Percentiles rank a stretch among this genome's conserved stretches.
These are phyloP conservation scores for Vaccinium macrocarpon DNA, from an alignment of 148 eudicot genomes.

Conservation along the genomic window DNA sequence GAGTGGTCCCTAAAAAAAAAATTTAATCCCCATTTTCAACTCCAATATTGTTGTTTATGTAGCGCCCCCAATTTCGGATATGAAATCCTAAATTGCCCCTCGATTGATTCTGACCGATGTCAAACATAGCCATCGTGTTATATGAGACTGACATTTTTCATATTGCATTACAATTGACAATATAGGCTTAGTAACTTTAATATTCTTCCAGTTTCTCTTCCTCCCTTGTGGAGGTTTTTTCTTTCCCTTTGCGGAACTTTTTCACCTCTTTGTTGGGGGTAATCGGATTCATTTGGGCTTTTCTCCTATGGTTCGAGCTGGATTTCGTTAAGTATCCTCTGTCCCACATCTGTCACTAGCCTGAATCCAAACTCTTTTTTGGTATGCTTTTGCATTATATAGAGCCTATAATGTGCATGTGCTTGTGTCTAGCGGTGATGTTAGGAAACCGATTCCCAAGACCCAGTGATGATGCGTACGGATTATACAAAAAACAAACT, in stretches of 20 bases:
- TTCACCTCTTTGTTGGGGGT: not conserved
- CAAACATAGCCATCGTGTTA: too few relatives aligned
- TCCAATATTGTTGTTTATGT: too few relatives aligned
- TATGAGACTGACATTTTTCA: not conserved
- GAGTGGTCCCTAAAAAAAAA: too few relatives aligned
- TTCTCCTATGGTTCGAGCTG: not conserved
- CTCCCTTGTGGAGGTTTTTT: not conserved
- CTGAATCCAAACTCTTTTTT: not conserved
- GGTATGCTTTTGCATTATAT: not conserved
- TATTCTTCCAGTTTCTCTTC: not conserved
- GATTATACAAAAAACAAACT: too few relatives aligned
- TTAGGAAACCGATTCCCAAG: too few relatives aligned
- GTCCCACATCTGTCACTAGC: not conserved
- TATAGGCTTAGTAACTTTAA: not conserved
- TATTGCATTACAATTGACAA: not conserved
- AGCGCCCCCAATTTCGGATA: too few relatives aligned
- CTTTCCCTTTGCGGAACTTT: not conserved
- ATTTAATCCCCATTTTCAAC: too few relatives aligned
- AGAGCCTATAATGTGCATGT: not conserved
- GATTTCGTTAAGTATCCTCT: not conserved
- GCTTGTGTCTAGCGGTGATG: not conserved
- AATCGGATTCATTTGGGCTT: not conserved
- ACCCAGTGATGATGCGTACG: too few relatives aligned
- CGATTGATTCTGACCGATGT: too few relatives aligned
- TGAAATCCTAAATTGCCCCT: too few relatives aligned